Base-by-base conservation (phyloP, 2,329 filamentous ascomycete species). In the Phaeophleospora eucalypticola region DNA sequence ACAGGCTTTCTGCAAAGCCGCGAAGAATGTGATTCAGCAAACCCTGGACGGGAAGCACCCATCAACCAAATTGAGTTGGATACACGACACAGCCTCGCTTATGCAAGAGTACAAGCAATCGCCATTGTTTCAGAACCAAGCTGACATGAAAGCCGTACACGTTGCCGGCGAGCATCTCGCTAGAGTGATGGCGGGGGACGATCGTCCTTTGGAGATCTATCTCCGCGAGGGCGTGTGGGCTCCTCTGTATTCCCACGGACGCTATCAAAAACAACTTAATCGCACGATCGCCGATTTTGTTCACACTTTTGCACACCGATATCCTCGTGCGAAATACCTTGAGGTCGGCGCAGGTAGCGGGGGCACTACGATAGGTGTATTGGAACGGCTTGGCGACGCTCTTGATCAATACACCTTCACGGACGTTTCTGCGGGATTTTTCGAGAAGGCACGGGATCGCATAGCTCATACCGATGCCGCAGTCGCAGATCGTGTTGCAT, bases 281-380 rank as follows among this genome's bases (percentile, higher is more conserved):
- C 58, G 64, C 3, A 52, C 71, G 9, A 51, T 55, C 27, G 48
- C 46, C 10, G 45, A 46, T 18, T 21, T 53, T 33, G 46, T 46
- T 10, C 46, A 40, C 3, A 33, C 24, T 16, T 47, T 77, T 8
- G 44, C 61, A 0, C 62, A 71, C 43, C 64, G 68, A 2, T 69
- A 69, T 39, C 73, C 73, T 0, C 63, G 64, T n/a, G 61, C 71
- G 41, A 68, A 68, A 2, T 65, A 76, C 21, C 49, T 77, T 3
- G 72, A 75, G 40, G 65, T 71, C 8, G 72, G 72, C 14, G 72
- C 68, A 8, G 74, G 74, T 1, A 73, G 70, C 3, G 73, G 71
- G 2, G 66, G 65, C 9, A 63, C 71, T 0, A 76, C 73, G 0
- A 54, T 61, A 2, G 45, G 43, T 1, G 57, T 75, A 4, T 54